Evolutionary conservation across 139 green algal genomes (phyloP).

Genomic region (Klebsormidium nitens): DNA sequence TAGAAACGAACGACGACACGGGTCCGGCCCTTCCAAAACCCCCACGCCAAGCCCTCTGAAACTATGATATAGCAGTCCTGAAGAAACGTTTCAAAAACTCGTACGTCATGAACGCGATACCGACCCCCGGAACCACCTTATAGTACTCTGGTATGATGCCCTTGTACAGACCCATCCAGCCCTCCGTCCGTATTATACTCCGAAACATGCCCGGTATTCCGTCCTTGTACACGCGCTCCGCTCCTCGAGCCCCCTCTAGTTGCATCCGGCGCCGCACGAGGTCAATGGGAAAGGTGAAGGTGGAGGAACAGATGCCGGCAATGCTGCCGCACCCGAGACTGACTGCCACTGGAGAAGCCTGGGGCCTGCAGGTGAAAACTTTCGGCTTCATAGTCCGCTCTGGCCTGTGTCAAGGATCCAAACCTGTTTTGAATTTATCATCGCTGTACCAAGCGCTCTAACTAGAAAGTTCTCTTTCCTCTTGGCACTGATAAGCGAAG

Average conservation of each 20-base stretch:
- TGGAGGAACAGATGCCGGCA: constrained; percentile 72
- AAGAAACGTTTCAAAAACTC: constrained; percentile 61
- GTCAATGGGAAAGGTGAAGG: constrained; percentile 83
- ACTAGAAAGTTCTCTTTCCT: too few relatives aligned
- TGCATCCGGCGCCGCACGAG: constrained; percentile 81
- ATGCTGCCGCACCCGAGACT: constrained; percentile 69
- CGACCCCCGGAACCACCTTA: constrained; percentile 85
- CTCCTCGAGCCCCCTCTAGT: constrained; percentile 50
- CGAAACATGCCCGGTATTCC: constrained; percentile 53
- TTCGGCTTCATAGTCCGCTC: too few relatives aligned
- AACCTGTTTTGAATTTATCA: too few relatives aligned
- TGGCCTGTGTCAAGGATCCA: too few relatives aligned
- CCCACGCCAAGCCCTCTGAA: too few relatives aligned
- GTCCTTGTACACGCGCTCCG: constrained; percentile 13
- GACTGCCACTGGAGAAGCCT: constrained; percentile 22
- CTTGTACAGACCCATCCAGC: constrained; percentile 66
- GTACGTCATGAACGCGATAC: constrained; percentile 82
- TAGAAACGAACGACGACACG: too few relatives aligned
- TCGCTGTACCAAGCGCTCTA: too few relatives aligned
- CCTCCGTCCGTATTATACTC: constrained; percentile 48
- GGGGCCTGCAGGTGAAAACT: too few relatives aligned
- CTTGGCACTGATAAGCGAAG: too few relatives aligned
- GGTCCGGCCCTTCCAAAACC: too few relatives aligned
- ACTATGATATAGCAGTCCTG: too few relatives aligned
- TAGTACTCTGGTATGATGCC: constrained; percentile 84